phyloP scores from a whole-genome alignment of 2,329 filamentous ascomycete genomes.

The Periconia sp. region DNA sequence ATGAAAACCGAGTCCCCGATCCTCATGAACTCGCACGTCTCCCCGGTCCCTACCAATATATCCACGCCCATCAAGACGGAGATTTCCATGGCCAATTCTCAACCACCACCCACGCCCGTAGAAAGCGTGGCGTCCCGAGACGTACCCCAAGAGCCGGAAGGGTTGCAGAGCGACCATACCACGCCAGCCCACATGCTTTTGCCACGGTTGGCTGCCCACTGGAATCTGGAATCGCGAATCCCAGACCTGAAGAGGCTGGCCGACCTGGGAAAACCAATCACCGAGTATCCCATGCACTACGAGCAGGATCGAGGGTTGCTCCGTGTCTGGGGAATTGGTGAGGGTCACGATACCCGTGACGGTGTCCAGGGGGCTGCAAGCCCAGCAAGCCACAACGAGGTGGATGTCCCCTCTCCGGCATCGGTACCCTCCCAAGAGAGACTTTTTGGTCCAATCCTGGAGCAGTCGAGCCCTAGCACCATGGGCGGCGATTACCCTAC shows the following conservation, averaged over 20 bases:
- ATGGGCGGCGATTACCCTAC: constrained; percentile 23
- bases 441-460: constrained; percentile 53
- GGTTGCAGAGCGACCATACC: constrained; percentile 82
- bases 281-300: constrained; percentile 71
- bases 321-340: constrained; percentile 76
- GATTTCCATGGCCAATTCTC: constrained; percentile 19
- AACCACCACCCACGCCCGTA: constrained; percentile 36
- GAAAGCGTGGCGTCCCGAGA: constrained; percentile 32
- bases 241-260: constrained; percentile 63
- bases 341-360: constrained; percentile 65
- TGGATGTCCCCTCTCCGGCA: constrained; percentile 44
- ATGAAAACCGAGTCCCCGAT: constrained; percentile 40
- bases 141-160: constrained; percentile 25
- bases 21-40: constrained; percentile 27
- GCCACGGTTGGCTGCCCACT: constrained; percentile 59
- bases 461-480: constrained; percentile 37
- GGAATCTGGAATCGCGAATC: constrained; percentile 58
- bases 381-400: constrained; percentile 40
- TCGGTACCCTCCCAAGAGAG: constrained; percentile 42
- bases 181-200: constrained; percentile 85
- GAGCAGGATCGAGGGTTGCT: constrained; percentile 75
- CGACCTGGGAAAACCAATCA: constrained; percentile 61
- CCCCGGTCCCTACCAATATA: constrained; percentile 22
- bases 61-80: constrained; percentile 38
- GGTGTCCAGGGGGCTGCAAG: constrained; percentile 41